Percentiles rank a stretch among this genome's conserved stretches.
Evolutionary conservation across 768 basidiomycete species (phyloP).

Genomic region (Leucocoprinus birnbaumii): DNA sequence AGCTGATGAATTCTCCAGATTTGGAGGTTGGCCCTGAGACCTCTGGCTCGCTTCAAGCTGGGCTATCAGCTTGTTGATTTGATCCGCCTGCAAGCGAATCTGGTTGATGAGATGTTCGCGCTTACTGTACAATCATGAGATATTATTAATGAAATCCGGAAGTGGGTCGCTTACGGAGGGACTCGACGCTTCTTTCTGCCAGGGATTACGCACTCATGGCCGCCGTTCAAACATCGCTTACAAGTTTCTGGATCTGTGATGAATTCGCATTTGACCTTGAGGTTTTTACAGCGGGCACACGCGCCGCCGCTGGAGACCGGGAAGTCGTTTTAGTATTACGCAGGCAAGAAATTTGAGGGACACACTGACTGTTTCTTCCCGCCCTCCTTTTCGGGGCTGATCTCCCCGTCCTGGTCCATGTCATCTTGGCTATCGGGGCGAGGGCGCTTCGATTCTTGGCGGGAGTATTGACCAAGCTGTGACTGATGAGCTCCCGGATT

Average conservation of each 20-base stretch:
- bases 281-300: conserved; percentile 66
- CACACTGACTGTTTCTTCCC: conserved; percentile 42
- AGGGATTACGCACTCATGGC: conserved; percentile 76
- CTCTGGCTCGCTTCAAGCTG: conserved; percentile 47
- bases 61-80: conserved; percentile 70
- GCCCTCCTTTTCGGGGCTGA: conserved; percentile 28
- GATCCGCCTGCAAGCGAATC: conserved; percentile 70
- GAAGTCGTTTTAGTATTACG: not conserved
- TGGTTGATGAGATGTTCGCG: conserved; percentile 76
- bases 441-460: conserved; percentile 33
- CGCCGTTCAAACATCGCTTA: conserved; percentile 68
- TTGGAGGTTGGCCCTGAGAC: conserved; percentile 17
- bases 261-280: conserved; percentile 77
- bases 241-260: conserved; percentile 70
- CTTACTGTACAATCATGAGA: conserved; percentile 45
- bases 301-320: conserved; percentile 44
- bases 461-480: conserved; percentile 20
- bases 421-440: conserved; percentile 25
- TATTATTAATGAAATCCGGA: not conserved
- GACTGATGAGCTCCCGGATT: conserved; percentile 12
- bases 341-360: conserved; percentile 10
- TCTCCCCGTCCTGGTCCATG: conserved; percentile 36
- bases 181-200: conserved; percentile 79
- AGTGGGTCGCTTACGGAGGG: conserved; percentile 57
- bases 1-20: conserved; percentile 23